These are phyloP conservation scores for Alopecurus myosuroides DNA, from an alignment of 176 grass and related monocot species.

Conservation along the genomic window DNA sequence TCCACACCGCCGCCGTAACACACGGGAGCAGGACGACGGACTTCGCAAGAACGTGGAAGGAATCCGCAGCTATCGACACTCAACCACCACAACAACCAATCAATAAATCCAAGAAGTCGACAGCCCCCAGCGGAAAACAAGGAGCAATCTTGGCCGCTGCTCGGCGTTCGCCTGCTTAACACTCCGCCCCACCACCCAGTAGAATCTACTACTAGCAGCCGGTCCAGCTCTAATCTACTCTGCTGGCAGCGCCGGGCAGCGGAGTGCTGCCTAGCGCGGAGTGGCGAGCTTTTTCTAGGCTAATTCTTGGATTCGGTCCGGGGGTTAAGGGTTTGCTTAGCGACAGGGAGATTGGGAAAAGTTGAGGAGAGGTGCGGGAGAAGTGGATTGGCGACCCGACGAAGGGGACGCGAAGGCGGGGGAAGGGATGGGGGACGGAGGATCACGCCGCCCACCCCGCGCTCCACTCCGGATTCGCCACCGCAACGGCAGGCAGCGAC, in stretches of 20 bases:
- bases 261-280: neutral
- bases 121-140: neutral
- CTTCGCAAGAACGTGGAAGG: neutral
- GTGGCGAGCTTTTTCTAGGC: neutral
- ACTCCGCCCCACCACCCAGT: neutral
- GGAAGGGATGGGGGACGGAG: too few relatives aligned
- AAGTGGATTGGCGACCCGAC: constrained; percentile 9
- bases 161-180: neutral
- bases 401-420: neutral
- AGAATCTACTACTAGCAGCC: neutral
- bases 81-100: neutral
- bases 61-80: neutral
- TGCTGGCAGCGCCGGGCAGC: neutral
- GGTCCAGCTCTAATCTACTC: neutral
- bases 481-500: neutral
- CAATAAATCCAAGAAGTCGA: neutral
- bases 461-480: neutral
- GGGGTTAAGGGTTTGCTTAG: constrained; percentile 35
- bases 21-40: neutral
- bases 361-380: neutral
- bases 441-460: constrained; percentile 4
- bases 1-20: neutral
- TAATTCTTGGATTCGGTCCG: neutral
- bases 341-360: constrained; percentile 22
- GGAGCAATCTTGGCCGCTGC: constrained; percentile 10